These are phyloP conservation scores for Dothideomycetes sp. DNA, from an alignment of 2,329 filamentous ascomycete genomes.

Conservation along the genomic window DNA sequence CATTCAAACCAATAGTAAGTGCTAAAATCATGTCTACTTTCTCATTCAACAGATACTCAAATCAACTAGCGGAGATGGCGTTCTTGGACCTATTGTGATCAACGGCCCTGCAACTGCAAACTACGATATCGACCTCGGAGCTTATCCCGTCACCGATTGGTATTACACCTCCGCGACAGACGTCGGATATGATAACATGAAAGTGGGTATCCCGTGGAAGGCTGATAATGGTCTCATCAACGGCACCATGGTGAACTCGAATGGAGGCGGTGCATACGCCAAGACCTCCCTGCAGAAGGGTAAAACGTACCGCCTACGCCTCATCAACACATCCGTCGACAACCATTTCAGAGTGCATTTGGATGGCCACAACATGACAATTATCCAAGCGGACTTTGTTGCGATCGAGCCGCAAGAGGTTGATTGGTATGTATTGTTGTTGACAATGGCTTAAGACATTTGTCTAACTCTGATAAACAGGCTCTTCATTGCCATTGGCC, in stretches of 20 bases:
- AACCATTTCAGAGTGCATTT: constrained; percentile 25
- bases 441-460: constrained; percentile 13
- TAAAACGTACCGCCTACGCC: constrained; percentile 32
- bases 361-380: constrained; percentile 31
- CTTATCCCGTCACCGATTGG: constrained; percentile 5
- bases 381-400: constrained; percentile 33
- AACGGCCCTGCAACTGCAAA: constrained; percentile 25
- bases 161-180: constrained; percentile 7
- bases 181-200: constrained; percentile 16
- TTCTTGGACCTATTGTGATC: constrained; percentile 28
- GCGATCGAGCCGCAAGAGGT: constrained; percentile 31
- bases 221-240: constrained; percentile 24
- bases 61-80: constrained; percentile 20
- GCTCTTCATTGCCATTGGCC: constrained; percentile 30
- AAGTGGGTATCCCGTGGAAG: constrained; percentile 11
- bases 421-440: background rate
- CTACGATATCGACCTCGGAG: constrained; percentile 28
- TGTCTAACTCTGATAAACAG: constrained; percentile 17
- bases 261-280: constrained; percentile 14
- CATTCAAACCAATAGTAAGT: background rate
- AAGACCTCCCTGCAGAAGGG: constrained; percentile 22
- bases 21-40: constrained; percentile 2
- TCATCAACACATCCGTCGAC: constrained; percentile 31
- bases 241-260: constrained; percentile 18
- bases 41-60: constrained; percentile 25